A percentile compares a stretch with the other conserved stretches of the same genome.
phyloP scores from a whole-genome alignment of 1,284 basidiomycete species.

The Takashimella koratensis region DNA sequence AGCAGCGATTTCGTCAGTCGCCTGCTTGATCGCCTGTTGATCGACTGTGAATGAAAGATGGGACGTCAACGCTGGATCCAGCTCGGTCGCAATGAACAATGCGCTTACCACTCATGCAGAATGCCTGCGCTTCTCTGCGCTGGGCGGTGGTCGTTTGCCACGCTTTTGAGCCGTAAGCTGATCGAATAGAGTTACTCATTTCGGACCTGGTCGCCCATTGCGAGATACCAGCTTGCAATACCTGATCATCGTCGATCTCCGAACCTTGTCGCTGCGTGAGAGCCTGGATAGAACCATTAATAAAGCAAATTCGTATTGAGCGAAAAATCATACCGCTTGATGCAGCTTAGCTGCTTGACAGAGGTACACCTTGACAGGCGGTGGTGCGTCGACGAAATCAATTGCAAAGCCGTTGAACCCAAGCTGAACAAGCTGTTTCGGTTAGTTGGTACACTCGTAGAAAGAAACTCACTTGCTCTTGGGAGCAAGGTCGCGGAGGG shows the following conservation, averaged over 20 bases:
- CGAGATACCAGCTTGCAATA: slow-evolving; percentile 16
- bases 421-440: slow-evolving; percentile 56
- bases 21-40: slow-evolving; percentile 27
- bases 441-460: no score
- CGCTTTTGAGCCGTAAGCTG: slow-evolving; percentile 32
- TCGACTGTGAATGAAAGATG: slow-evolving; percentile 25
- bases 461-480: slow-evolving; percentile 16
- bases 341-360: slow-evolving; percentile 62
- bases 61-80: not conserved
- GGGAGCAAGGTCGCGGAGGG: slow-evolving; percentile 18
- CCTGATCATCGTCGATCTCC: slow-evolving; percentile 16
- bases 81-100: slow-evolving; percentile 55
- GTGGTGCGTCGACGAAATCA: slow-evolving; percentile 59
- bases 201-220: slow-evolving; percentile 23
- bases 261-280: slow-evolving; percentile 23
- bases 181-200: slow-evolving; percentile 7
- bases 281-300: slow-evolving; percentile 27
- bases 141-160: slow-evolving; percentile 11
- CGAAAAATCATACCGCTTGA: slow-evolving; percentile 62
- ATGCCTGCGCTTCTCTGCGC: slow-evolving; percentile 19
- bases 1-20: slow-evolving; percentile 39
- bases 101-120: slow-evolving; percentile 30
- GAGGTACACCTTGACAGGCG: slow-evolving; percentile 53
- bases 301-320: no score
- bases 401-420: slow-evolving; percentile 82